These are phyloP conservation scores for Grigorovia humatica DNA, from an alignment of 805 yeast genomes.

Conservation along the genomic window DNA sequence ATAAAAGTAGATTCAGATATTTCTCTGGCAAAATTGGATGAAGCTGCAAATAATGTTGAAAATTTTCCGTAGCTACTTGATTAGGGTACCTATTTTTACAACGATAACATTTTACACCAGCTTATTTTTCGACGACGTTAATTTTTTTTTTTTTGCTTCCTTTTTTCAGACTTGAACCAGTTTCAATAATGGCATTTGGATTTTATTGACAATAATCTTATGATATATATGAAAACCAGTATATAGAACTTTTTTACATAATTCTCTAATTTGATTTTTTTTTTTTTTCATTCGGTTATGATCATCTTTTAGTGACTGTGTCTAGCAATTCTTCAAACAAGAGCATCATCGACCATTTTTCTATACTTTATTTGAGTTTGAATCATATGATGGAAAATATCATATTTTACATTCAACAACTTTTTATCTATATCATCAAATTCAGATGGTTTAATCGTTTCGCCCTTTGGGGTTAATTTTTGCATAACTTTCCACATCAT, in stretches of 20 bases:
- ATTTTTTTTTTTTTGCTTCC: no score
- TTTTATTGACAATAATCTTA: no score
- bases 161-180: no score
- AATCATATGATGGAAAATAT: slow-evolving; percentile 81
- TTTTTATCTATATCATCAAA: slow-evolving; percentile 53
- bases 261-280: not conserved
- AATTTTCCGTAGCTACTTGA: no score
- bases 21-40: not conserved
- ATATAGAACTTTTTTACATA: not conserved
- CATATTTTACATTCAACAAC: slow-evolving; percentile 69
- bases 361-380: slow-evolving; percentile 72
- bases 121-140: no score
- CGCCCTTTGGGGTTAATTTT: slow-evolving; percentile 73
- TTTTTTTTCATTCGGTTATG: not conserved
- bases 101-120: no score
- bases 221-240: no score
- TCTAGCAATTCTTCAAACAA: slow-evolving; percentile 8
- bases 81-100: no score
- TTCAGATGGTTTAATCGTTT: slow-evolving; percentile 58
- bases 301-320: not conserved
- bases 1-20: not conserved
- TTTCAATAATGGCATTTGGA: no score
- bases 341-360: slow-evolving; percentile 45
- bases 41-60: not conserved
- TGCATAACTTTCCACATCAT: slow-evolving; percentile 82